Percentiles rank a stretch among this genome's conserved stretches.
phyloP scores from a whole-genome alignment of 495 filamentous ascomycete genomes.

The Xylaria sp. region DNA sequence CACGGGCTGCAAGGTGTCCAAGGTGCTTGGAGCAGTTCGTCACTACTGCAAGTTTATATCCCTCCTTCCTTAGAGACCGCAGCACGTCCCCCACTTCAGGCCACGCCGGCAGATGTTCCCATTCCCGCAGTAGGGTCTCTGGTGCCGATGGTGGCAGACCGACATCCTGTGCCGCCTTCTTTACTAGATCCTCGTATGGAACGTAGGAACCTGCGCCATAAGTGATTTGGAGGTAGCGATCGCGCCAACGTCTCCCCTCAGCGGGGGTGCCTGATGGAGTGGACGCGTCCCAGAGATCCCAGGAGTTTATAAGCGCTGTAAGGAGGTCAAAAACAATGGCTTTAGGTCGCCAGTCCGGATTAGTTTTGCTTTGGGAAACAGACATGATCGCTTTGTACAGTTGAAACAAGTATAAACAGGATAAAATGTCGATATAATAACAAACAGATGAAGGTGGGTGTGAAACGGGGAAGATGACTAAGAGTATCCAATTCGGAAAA shows the following conservation, averaged over 20 bases:
- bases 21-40: constrained; percentile 44
- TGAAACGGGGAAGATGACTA: neutral
- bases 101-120: constrained; percentile 42
- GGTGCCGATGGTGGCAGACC: constrained; percentile 38
- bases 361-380: neutral
- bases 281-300: constrained; percentile 42
- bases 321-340: constrained; percentile 47
- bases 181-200: constrained; percentile 42
- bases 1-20: constrained; percentile 32
- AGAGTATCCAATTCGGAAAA: neutral
- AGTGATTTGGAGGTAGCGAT: constrained; percentile 41
- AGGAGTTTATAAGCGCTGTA: constrained; percentile 45
- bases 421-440: neutral
- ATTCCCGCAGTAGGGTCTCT: constrained; percentile 32
- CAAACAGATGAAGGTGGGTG: neutral
- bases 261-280: constrained; percentile 29
- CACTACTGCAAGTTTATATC: constrained; percentile 41
- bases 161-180: constrained; percentile 35
- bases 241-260: constrained; percentile 36
- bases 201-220: constrained; percentile 40
- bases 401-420: neutral
- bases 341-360: constrained; percentile 34
- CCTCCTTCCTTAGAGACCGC: constrained; percentile 25
- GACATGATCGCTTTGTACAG: neutral
- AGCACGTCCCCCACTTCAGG: constrained; percentile 37